Conservation (phyloP, 306 rosid species). For the Rosa chinensis region DNA sequence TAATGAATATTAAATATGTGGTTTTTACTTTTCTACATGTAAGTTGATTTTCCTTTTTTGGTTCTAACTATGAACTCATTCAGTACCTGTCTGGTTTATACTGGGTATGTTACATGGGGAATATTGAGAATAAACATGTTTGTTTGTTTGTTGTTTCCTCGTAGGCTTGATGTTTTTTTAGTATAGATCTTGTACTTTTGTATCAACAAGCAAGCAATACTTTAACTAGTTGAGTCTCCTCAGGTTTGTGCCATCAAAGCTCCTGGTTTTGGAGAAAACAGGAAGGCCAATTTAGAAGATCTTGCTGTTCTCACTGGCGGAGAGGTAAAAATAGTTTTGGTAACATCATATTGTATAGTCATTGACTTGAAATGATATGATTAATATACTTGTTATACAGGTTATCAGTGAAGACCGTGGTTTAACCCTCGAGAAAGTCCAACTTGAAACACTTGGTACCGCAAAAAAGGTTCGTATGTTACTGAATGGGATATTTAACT, state of each 20-base stretch:
- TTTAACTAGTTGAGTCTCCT: conserved; percentile 8
- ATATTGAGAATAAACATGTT: background rate
- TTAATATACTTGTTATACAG: conserved; percentile 36
- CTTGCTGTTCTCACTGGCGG: conserved; percentile 87
- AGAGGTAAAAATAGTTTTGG: conserved; percentile 57
- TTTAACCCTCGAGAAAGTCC: conserved; percentile 77
- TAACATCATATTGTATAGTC: background rate
- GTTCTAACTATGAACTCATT: background rate
- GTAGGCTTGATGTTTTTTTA: background rate
- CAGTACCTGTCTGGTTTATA: background rate
- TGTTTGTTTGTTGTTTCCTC: background rate
- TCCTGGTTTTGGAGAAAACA: conserved; percentile 97
- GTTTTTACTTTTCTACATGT: background rate
- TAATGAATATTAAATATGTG: background rate
- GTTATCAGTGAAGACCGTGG: conserved; percentile 78
- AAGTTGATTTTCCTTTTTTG: background rate
- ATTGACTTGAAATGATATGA: background rate
- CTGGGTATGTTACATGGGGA: background rate
- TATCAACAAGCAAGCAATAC: conserved; percentile 25
- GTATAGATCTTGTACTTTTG: background rate
- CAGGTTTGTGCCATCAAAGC: conserved; percentile 98
- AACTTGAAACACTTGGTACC: conserved; percentile 76
- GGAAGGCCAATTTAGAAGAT: conserved; percentile 81
- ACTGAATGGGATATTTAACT: background rate
- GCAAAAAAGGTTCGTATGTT: conserved; percentile 70